Evolutionary conservation across 2,329 filamentous ascomycete species (phyloP), one percentile per base, ranked within the genome.

Genomic region (Aspergillus sp.): DNA sequence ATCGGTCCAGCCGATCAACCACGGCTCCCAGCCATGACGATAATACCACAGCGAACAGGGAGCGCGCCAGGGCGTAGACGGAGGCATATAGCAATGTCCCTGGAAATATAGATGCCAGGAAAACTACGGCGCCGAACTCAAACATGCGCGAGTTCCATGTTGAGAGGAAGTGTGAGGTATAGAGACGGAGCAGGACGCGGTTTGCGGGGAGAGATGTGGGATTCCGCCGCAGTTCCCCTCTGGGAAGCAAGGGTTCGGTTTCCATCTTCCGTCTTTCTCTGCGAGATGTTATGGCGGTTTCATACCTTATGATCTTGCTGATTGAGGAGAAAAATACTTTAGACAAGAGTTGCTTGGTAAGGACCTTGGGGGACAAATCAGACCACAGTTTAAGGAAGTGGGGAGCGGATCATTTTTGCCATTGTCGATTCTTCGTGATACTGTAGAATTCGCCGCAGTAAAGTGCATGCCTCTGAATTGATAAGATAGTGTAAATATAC

Each of bases 71-170:
- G 0, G 89, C 89, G 69, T 92, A 92, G n/a, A 89, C 76, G 0
- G 89, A 91, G 59, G 88, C 82, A 41, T 86, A 89, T 23, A 90
- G 80, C 23, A 92, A 77, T 0, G 88, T 91, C 0, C 80, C 76
- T 0, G 84, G 84, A 66, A 81, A 88, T 50, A 85, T 81, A 1
- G 80, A 74, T 0, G 85, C 84, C 9, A 88, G 77, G 71, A 84
- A 88, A 6, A 88, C 77, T 5, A 89, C 84, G 6, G 85, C 83
- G 31, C 82, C 87, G 59, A 89, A 89, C 69, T 89, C 86, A 64
- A 89, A 89, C 59, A 86, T 76, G 22, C 87, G 83, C 0, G 86
- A 85, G 72, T 89, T 89, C 85, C 85, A 88, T 53, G 86, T 84
- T 4, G 87, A 89, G 0, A 89, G 76, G 56, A 84, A 82, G 65